These are phyloP conservation scores for Schizonepeta tenuifolia DNA, from an alignment of 257 asterid genomes.

Conservation along the genomic window DNA sequence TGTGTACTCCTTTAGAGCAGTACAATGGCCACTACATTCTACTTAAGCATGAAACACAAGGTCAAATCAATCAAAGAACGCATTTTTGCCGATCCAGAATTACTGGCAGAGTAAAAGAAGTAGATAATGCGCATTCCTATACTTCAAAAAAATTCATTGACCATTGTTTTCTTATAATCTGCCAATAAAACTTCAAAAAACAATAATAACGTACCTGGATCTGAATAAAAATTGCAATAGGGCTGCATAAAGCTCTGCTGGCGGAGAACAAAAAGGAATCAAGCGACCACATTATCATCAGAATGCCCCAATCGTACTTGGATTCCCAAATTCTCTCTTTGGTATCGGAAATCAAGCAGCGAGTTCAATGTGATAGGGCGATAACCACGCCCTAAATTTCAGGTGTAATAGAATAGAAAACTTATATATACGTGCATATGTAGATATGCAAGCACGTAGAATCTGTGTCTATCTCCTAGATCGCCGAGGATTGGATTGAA, in stretches of 20 bases:
- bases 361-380: constrained; percentile 44
- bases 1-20: constrained; percentile 24
- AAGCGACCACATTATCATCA: constrained; percentile 49
- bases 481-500: constrained; percentile 46
- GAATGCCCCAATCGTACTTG: constrained; percentile 29
- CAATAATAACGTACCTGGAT: constrained; percentile 65
- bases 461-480: too few relatives aligned
- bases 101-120: constrained; percentile 9
- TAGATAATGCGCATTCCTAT: constrained; percentile 28
- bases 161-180: not conserved
- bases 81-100: constrained; percentile 18
- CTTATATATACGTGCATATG: too few relatives aligned
- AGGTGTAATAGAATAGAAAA: constrained; percentile 10
- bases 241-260: constrained; percentile 74
- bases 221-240: constrained; percentile 75
- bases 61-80: constrained; percentile 25
- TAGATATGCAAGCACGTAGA: not conserved
- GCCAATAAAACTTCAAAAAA: not conserved
- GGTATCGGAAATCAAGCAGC: constrained; percentile 24
- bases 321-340: constrained; percentile 7
- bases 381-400: constrained; percentile 45
- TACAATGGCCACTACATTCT: constrained; percentile 9
- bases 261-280: constrained; percentile 71
- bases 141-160: constrained; percentile 4
- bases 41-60: not conserved